Conservation (phyloP, 805 yeast genomes). For the Pichia phayaonensis region DNA sequence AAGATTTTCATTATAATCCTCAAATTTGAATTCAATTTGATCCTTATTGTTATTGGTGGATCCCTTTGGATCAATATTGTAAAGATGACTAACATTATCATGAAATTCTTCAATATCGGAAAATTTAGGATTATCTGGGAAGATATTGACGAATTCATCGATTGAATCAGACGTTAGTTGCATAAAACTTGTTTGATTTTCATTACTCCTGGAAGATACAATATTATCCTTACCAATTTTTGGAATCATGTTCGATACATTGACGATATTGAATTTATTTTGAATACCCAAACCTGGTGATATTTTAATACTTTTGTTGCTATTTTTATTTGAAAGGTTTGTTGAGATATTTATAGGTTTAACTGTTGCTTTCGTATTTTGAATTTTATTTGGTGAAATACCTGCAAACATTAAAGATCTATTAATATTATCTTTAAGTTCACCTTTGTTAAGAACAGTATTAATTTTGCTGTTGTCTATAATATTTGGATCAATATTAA, state of each 20-base stretch:
- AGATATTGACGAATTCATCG: slow-evolving; percentile 4
- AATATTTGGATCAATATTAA: background rate
- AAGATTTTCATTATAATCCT: background rate
- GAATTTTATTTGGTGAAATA: slow-evolving; percentile 1
- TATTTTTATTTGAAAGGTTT: background rate
- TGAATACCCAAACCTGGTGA: slow-evolving; percentile 6
- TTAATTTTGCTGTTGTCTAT: background rate
- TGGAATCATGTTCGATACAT: background rate
- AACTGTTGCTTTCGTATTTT: background rate
- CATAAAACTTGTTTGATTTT: background rate
- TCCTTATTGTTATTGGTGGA: background rate
- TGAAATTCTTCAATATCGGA: background rate
- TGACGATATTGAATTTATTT: slow-evolving; percentile 2
- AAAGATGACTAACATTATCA: background rate
- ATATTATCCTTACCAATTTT: background rate
- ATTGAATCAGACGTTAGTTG: slow-evolving; percentile 1
- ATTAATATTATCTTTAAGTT: background rate
- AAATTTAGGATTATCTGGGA: background rate
- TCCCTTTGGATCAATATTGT: background rate
- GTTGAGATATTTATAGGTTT: background rate
- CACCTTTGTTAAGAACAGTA: background rate
- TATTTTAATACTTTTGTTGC: background rate
- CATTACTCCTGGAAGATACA: background rate
- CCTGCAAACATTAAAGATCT: slow-evolving; percentile 7
- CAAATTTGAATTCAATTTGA: background rate